A percentile compares a stretch with the other conserved stretches of the same genome.
Conservation (phyloP, 208 protist species). For the Trypanosoma brucei region DNA sequence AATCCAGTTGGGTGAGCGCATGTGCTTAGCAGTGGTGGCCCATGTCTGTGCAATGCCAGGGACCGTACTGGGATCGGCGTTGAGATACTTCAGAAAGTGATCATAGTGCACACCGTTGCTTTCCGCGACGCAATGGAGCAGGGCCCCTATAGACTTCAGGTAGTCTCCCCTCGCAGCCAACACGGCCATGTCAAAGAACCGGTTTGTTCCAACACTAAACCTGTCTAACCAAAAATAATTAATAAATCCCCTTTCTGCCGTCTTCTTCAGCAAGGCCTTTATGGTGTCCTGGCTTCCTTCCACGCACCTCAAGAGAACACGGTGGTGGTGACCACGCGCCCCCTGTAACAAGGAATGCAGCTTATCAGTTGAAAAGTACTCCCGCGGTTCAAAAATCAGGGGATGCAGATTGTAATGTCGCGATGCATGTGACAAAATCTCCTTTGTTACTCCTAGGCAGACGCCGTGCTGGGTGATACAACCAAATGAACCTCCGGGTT, state of each 20-base stretch:
- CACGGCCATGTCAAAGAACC: constrained; percentile 56
- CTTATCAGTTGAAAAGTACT: constrained; percentile 28
- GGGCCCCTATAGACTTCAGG: constrained; percentile 31
- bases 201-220: constrained; percentile 57
- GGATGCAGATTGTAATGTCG: constrained; percentile 79
- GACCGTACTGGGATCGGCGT: constrained; percentile 43
- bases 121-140: constrained; percentile 68
- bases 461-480: constrained; percentile 66
- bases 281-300: constrained; percentile 31
- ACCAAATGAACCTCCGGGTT: constrained; percentile 56
- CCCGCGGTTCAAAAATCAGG: constrained; percentile 65
- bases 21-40: constrained; percentile 33
- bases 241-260: constrained; percentile 49
- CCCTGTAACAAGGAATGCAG: constrained; percentile 3
- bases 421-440: constrained; percentile 70
- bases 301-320: constrained; percentile 68
- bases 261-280: constrained; percentile 15
- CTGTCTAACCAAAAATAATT: constrained; percentile 83
- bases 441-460: constrained; percentile 64
- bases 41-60: constrained; percentile 40
- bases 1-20: constrained; percentile 21
- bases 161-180: constrained; percentile 32
- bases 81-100: constrained; percentile 57
- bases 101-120: constrained; percentile 53
- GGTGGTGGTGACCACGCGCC: constrained; percentile 45